Base-by-base conservation (phyloP, 257 asterid species). In the Salvia splendens region DNA sequence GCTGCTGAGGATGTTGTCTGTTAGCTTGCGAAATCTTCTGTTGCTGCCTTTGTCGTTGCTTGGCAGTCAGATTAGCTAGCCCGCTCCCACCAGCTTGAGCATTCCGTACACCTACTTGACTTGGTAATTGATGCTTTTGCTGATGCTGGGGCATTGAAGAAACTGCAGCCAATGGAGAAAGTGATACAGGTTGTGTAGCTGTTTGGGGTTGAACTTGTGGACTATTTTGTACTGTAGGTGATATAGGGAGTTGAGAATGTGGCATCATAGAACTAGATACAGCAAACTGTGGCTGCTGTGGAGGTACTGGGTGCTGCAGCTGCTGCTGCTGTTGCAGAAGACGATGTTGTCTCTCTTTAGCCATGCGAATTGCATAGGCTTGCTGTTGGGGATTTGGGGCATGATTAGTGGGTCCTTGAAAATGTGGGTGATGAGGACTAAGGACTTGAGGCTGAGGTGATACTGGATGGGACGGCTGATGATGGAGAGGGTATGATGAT, bases 331-430 rank as follows among this genome's bases (percentile, higher is more conserved):
- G 88, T 42, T 78, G 81, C 61, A 76, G 50, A 68, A 82, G 73
- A 45, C 86, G 91, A 6, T 81, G 94, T 36, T 82, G 99, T 80
- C 95, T 82, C 73, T 89, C 97, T 79, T 87, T 94, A 65, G 92
- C 95, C 70, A 95, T 42, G 75, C 85, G 97, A 58, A 85, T 67
- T 36, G 96, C 93, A 72, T 81, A 85, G 35, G 89, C 86, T 79
- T 84, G 97, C 61, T 87, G 92, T 77, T 91, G 97, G 20, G 87
- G 64, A 59, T 51, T 83, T 66, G 84, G 68, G 59, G 82, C 73
- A 50, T 83, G 95, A 78, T 80, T 93, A 48, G 83, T 56, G 12
- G 77, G 67, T 65, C 93, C 97, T 68, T 81, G 95, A 77, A 86
- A 73, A 67, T 80, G 88, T 8, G 84, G 69, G 64, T 79, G 85